phyloP scores from a whole-genome alignment of 2,329 filamentous ascomycete genomes.

The Aquanectria penicillioides region DNA sequence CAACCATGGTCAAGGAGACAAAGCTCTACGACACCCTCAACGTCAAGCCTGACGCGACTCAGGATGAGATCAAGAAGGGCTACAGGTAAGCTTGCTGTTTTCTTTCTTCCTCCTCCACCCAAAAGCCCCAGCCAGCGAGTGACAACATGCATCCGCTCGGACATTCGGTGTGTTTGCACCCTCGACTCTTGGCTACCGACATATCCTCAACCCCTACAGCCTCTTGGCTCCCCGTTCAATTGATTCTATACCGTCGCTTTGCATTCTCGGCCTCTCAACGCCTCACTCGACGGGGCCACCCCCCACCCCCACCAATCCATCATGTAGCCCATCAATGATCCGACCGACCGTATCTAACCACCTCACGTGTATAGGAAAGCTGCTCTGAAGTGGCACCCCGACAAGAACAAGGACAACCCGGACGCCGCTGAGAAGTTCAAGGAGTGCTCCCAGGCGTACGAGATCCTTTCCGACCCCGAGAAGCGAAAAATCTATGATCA shows the following conservation, averaged over 20 bases:
- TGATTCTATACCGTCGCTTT: neutral
- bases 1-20: constrained; percentile 89
- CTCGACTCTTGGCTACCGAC: neutral
- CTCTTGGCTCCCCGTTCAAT: neutral
- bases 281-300: neutral
- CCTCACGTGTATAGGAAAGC: constrained; percentile 69
- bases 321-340: neutral
- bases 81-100: constrained; percentile 72
- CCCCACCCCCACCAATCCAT: neutral
- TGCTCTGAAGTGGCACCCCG: constrained; percentile 91
- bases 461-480: constrained; percentile 96
- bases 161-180: neutral
- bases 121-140: neutral
- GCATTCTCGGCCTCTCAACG: neutral
- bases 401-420: constrained; percentile 96
- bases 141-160: constrained; percentile 1
- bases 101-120: constrained; percentile 2
- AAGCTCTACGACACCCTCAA: constrained; percentile 91
- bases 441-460: constrained; percentile 96
- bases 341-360: constrained; percentile 47
- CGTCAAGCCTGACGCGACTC: constrained; percentile 81
- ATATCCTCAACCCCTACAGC: neutral
- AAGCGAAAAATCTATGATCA: constrained; percentile 97
- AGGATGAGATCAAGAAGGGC: constrained; percentile 97
- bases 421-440: constrained; percentile 94